Percentiles rank a stretch among this genome's conserved stretches.
Conservation (phyloP, 805 yeast genomes). For the Saccharomyces eubayanus region DNA sequence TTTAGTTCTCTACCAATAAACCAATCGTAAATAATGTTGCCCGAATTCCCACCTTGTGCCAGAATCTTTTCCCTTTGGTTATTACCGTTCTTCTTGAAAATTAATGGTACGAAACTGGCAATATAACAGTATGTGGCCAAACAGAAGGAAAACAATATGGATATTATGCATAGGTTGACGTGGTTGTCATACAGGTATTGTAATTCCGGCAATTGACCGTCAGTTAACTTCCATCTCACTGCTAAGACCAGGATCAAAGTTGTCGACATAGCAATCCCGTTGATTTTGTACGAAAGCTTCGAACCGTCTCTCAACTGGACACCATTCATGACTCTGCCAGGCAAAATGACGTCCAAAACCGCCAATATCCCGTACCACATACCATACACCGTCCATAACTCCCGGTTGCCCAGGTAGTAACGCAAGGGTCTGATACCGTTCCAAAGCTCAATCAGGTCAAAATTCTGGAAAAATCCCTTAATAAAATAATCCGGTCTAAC, state of each 20-base stretch:
- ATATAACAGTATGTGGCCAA: conserved; percentile 60
- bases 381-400: conserved; percentile 56
- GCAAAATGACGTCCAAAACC: conserved; percentile 53
- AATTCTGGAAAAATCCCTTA: conserved; percentile 35
- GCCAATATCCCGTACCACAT: conserved; percentile 66
- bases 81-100: conserved; percentile 38
- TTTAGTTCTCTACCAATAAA: conserved; percentile 94
- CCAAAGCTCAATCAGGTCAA: conserved; percentile 36
- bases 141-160: conserved; percentile 55
- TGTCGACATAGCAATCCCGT: conserved; percentile 56
- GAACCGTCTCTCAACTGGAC: conserved; percentile 70
- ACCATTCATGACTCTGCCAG: conserved; percentile 60
- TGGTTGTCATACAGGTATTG: conserved; percentile 64
- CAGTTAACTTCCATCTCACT: conserved; percentile 45
- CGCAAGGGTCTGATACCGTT: conserved; percentile 31
- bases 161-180: conserved; percentile 52
- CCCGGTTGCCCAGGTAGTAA: conserved; percentile 33
- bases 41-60: conserved; percentile 82
- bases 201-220: conserved; percentile 66
- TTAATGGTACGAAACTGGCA: conserved; percentile 55
- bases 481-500: conserved; percentile 53
- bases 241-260: conserved; percentile 35
- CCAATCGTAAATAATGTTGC: conserved; percentile 76
- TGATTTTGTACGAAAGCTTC: conserved; percentile 63
- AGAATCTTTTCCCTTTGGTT: conserved; percentile 61